Conservation (phyloP, 2,329 filamentous ascomycete genomes). For the Trichoderma gracile region DNA sequence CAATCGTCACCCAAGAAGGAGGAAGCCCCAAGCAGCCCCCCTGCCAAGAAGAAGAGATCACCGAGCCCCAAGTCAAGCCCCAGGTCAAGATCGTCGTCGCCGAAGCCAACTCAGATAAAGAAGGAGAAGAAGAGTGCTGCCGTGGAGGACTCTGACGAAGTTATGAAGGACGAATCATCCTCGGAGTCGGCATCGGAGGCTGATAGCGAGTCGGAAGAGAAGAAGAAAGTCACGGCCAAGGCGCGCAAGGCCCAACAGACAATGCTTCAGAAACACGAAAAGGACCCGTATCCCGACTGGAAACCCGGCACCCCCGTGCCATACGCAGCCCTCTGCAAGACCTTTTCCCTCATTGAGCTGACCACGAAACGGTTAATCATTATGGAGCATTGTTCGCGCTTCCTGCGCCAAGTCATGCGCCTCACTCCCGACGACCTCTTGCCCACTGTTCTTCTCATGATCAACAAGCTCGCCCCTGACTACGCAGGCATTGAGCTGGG, state of each 20-base stretch:
- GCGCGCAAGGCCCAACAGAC: constrained; percentile 78
- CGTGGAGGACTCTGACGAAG: constrained; percentile 20
- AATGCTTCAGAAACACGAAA: constrained; percentile 65
- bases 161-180: constrained; percentile 30
- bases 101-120: constrained; percentile 29
- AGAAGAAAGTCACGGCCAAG: constrained; percentile 71
- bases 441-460: constrained; percentile 89
- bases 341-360: constrained; percentile 92
- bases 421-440: constrained; percentile 86
- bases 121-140: constrained; percentile 36
- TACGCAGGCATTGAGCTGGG: constrained; percentile 95
- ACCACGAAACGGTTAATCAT: constrained; percentile 91
- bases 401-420: constrained; percentile 90
- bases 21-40: constrained; percentile 25
- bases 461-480: constrained; percentile 95
- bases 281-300: constrained; percentile 95
- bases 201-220: constrained; percentile 58
- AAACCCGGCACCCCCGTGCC: constrained; percentile 83
- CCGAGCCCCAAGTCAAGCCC: constrained; percentile 33
- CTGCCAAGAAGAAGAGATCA: constrained; percentile 30
- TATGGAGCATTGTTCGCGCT: constrained; percentile 82
- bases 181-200: constrained; percentile 41
- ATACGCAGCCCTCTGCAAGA: constrained; percentile 90
- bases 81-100: constrained; percentile 27
- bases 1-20: constrained; percentile 37